phyloP scores from a whole-genome alignment of 1,139 yeast species.

The Candida neerlandica region DNA sequence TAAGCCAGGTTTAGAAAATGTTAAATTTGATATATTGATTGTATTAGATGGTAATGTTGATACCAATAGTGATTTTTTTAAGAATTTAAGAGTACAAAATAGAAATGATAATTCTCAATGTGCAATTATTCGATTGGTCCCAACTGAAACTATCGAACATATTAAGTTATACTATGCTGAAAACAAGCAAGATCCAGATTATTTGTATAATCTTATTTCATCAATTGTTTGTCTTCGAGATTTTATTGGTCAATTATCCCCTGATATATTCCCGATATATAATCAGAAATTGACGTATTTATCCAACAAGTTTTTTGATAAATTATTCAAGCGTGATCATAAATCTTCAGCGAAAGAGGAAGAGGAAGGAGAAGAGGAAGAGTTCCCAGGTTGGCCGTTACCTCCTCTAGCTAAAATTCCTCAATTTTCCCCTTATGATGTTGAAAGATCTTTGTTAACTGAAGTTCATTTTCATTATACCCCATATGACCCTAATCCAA shows the following conservation, averaged over 20 bases:
- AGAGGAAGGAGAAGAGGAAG: no score
- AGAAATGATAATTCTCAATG: constrained; percentile 16
- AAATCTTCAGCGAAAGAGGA: no score
- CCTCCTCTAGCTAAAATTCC: constrained; percentile 72
- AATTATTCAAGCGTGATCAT: constrained; percentile 30
- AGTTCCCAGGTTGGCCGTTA: constrained; percentile 67
- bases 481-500: constrained; percentile 31
- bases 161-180: constrained; percentile 43
- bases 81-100: constrained; percentile 34
- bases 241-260: constrained; percentile 81
- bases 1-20: constrained; percentile 23
- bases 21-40: constrained; percentile 61
- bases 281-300: constrained; percentile 67
- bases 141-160: constrained; percentile 84
- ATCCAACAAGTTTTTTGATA: constrained; percentile 56
- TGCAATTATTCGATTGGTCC: constrained; percentile 69
- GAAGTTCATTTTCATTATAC: constrained; percentile 72
- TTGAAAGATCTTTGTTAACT: constrained; percentile 74
- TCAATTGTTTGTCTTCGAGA: constrained; percentile 84
- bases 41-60: constrained; percentile 75
- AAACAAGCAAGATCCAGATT: constrained; percentile 37
- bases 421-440: constrained; percentile 67
- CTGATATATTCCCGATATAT: constrained; percentile 76
- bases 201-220: constrained; percentile 70
- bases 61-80: constrained; percentile 32